Evolutionary conservation across 2,329 filamentous ascomycete genomes (phyloP).

Genomic region (Alternaria longipes): DNA sequence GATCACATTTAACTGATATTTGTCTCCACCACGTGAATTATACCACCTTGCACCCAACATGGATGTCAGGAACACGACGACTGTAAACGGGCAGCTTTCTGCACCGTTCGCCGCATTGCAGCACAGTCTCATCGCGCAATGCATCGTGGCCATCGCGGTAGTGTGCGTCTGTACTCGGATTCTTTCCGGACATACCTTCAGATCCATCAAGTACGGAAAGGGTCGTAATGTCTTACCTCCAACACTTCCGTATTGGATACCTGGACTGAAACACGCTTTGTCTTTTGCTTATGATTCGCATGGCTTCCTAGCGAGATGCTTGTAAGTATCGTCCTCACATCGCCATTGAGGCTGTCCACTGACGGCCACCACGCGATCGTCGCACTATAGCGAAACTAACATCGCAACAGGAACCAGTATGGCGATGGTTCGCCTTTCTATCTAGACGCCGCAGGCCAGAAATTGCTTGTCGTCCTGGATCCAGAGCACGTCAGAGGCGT

Average conservation of each 20-base stretch:
- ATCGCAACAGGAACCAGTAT: constrained; percentile 18
- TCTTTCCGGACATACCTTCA: constrained; percentile 22
- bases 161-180: constrained; percentile 26
- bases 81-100: background rate
- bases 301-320: constrained; percentile 18
- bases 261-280: constrained; percentile 27
- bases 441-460: constrained; percentile 27
- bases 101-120: constrained; percentile 2
- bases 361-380: background rate
- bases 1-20: background rate
- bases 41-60: background rate
- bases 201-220: constrained; percentile 17
- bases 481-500: constrained; percentile 25
- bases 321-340: constrained; percentile 16
- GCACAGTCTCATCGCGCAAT: constrained; percentile 8
- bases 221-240: constrained; percentile 18
- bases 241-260: constrained; percentile 33
- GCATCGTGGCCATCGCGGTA: constrained; percentile 10
- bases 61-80: constrained; percentile 3
- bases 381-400: background rate
- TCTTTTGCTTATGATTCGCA: constrained; percentile 23
- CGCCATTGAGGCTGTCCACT: background rate
- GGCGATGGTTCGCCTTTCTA: constrained; percentile 27
- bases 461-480: constrained; percentile 23
- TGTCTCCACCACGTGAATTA: background rate